Evolutionary conservation across 2,329 filamentous ascomycete species (phyloP), one percentile per base, ranked within the genome.

Genomic region (Fusarium verrucosum): DNA sequence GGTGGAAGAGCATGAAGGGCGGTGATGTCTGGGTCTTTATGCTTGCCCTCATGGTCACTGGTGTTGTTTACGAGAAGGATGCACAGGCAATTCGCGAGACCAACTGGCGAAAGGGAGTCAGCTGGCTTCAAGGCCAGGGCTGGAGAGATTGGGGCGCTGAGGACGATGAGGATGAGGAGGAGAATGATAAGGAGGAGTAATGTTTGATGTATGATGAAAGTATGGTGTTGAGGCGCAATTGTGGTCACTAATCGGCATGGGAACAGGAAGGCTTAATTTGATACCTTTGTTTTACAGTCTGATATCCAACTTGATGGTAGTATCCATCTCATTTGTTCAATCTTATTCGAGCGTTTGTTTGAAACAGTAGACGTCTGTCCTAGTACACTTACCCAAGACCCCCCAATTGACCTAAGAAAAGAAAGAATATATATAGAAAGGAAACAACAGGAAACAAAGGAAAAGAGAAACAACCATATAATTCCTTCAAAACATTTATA

Each of bases 21-120:
- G 93, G 93, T 0, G 94, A 98, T 77, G 87, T 97, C 7, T 86
- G 90, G 80, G 80, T 98, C 5, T 94, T 98, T 72, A 90, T 94
- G 16, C 77, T 87, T 17, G 91, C 92, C 43, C 82, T 97, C 78
- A 91, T 92, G 70, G 77, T 94, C 17, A 87, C 94, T 17, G 92
- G 93, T 53, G 85, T 86, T 10, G 87, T 95, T 3, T 92, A 94
- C 72, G 92, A 96, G 79, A 81, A 83, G 23, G 85, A 90, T 52
- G 88, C 90, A 0, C 80, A 81, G 49, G 88, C 90, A 1, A 84
- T 96, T 16, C 85, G 85, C 50, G 90, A 92, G 62, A 82, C 79
- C 0, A 81, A 84, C 42, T 85, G 91, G 75, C 83, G 92, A 46
- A 94, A 92, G 81, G 87, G 85, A 0, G 78, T 96, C 62, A 87